Evolutionary conservation across 371 early-diverging fungal species (phyloP), one percentile per base, ranked within the genome.

Genomic region (Mucor lusitanicus): DNA sequence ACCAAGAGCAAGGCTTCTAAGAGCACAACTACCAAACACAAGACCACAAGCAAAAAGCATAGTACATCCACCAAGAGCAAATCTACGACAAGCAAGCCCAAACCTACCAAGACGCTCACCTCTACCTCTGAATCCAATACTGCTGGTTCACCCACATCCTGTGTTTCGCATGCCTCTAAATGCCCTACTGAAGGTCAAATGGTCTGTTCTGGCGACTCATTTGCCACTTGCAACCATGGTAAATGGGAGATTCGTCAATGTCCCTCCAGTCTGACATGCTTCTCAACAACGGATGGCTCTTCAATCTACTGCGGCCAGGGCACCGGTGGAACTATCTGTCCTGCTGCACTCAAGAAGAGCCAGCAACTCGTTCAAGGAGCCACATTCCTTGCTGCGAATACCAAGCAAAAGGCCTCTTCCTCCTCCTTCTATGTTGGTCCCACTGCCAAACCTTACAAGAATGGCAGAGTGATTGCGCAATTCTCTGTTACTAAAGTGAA

Each of bases 291-390:
- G 0, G 77, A 82, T 35, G 71, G 76, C 12, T 8, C 33, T 6
- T 80, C 80, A 13, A 54, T 72, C 9, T 80, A 80, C 59, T 82
- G 83, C 60, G 80, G 71, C 39, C 60, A 39, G 35, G 67, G 71
- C 37, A 35, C 57, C 12, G 40, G 58, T 15, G 28, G 48, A 1
- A 69, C 23, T 30, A 60, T 62, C 1, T 59, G 63, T 21, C n/a
- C 39, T 32, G 11, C 23, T 40, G 2, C 30, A 30, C n/a, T 13
- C 59, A 56, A 32, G 11, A n/a, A n/a, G n/a, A 32, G n/a, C n/a
- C n/a, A n/a, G n/a, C n/a, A 32, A 6, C 12, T 30, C 4, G 4
- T 33, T 21, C 25, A 19, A 58, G 39, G 63, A 19, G 53, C 58
- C 9, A 27, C 28, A n/a, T 48, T 44, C 13, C 56, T 46, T 15